phyloP scores from a whole-genome alignment of 78 protist genomes.

The Guillardia theta region DNA sequence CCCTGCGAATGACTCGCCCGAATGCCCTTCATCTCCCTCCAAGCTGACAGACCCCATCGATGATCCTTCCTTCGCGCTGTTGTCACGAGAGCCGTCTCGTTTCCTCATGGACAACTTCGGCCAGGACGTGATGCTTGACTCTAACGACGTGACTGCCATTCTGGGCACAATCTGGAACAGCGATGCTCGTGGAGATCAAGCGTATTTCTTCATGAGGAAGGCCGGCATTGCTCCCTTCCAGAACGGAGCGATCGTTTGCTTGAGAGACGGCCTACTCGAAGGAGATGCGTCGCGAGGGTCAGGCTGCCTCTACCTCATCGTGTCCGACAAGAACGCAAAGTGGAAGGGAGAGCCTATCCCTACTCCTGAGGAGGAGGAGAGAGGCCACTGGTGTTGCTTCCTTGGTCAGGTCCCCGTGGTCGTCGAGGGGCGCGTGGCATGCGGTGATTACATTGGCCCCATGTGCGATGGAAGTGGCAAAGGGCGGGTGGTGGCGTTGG shows the following conservation, averaged over 20 bases:
- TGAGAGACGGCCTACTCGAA: no score
- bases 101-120: not conserved
- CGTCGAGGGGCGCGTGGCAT: not conserved
- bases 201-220: not conserved
- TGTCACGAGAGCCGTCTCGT: no score
- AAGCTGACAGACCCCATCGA: not conserved
- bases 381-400: not conserved
- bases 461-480: not conserved
- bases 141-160: not conserved
- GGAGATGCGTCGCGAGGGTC: no score
- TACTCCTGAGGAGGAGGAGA: conserved; percentile 19
- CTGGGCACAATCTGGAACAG: not conserved
- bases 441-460: conserved; percentile 25
- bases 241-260: conserved; percentile 31
- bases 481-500: not conserved
- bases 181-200: not conserved
- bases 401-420: not conserved
- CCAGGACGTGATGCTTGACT: not conserved
- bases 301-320: no score
- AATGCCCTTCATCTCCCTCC: not conserved
- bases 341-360: conserved; percentile 30
- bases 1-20: not conserved
- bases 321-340: conserved; percentile 32
- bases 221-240: not conserved
- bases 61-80: no score